phyloP scores from a whole-genome alignment of 1,284 basidiomycete genomes.

The Sanghuangporus sanghuang region DNA sequence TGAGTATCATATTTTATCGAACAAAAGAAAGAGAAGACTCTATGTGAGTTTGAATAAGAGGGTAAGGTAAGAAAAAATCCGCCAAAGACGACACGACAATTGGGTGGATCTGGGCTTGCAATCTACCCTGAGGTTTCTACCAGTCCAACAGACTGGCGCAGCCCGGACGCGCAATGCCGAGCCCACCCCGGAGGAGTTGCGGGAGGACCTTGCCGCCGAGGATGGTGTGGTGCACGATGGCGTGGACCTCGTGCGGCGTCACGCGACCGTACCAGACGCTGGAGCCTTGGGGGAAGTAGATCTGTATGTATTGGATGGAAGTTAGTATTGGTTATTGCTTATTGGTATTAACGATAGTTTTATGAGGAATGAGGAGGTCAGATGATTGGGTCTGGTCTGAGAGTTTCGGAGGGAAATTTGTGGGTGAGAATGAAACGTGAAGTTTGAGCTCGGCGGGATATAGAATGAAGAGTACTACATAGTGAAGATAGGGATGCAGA shows the following conservation, averaged over 20 bases:
- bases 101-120: too few relatives aligned
- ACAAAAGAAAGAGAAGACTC: too few relatives aligned
- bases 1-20: background rate
- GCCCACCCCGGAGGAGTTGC: conserved; percentile 76
- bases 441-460: background rate
- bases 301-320: conserved; percentile 47
- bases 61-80: too few relatives aligned
- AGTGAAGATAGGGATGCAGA: background rate
- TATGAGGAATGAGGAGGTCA: conserved; percentile 5
- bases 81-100: too few relatives aligned
- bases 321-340: background rate
- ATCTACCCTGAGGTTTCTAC: conserved; percentile 34
- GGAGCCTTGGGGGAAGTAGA: conserved; percentile 80
- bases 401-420: background rate
- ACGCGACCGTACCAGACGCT: conserved; percentile 94
- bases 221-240: conserved; percentile 84
- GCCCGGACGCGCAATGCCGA: conserved; percentile 67
- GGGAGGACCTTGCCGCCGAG: conserved; percentile 79
- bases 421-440: background rate
- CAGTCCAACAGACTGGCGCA: conserved; percentile 68
- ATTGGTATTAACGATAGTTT: too few relatives aligned
- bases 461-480: background rate
- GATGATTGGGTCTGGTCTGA: background rate
- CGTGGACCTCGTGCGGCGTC: conserved; percentile 80
- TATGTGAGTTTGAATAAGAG: too few relatives aligned